Base-by-base conservation (phyloP, 805 yeast species). In the Wickerhamomyces chaumierensis region DNA sequence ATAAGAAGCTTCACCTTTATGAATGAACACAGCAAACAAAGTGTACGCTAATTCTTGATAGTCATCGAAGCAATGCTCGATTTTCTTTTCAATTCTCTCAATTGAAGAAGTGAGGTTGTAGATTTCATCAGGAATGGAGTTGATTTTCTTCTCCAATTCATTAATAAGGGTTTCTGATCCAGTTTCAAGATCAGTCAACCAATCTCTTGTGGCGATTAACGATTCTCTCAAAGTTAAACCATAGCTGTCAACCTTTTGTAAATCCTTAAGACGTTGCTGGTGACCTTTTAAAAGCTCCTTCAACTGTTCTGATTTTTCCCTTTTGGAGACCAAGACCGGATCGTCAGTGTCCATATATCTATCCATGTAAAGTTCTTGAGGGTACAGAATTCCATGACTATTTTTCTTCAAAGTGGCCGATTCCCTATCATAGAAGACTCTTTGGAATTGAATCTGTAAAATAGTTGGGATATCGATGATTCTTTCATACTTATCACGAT, bases 1-100 rank as follows among this genome's bases (percentile, higher is more conserved):
- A 53, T 84, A 90, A 37, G 86, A 78, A 1, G 96, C 97, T 51
- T 87, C 94, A 6, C 98, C 98, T 37, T 96, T 67, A 57, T 92
- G 98, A 36, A 92, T 86, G 54, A 92, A 92, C 6, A 90, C 78
- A 0, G 97, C 94, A 62, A 88, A 90, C 12, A 92, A 68, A 0
- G 83, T 69, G 58, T 90, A 92, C 0, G 88, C 94, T 21, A 79
- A 69, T 36, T 68, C 60, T 37, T 68, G 71, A 60, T 81, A 73
- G 7, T 66, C 64, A 16, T 66, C 65, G 54, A 83, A 92, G 48
- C 82, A 92, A 23, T 57, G 58, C 17, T 71, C 63, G 8, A 86
- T 71, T 35, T 63, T 2, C 47, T 44, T 39, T 73, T 73, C 28
- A 87, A 58, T 0, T 54, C 56, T 1, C n/a, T n/a, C n/a, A n/a